These are phyloP conservation scores for Millerozyma miso DNA, from an alignment of 805 yeast genomes.

Conservation along the genomic window DNA sequence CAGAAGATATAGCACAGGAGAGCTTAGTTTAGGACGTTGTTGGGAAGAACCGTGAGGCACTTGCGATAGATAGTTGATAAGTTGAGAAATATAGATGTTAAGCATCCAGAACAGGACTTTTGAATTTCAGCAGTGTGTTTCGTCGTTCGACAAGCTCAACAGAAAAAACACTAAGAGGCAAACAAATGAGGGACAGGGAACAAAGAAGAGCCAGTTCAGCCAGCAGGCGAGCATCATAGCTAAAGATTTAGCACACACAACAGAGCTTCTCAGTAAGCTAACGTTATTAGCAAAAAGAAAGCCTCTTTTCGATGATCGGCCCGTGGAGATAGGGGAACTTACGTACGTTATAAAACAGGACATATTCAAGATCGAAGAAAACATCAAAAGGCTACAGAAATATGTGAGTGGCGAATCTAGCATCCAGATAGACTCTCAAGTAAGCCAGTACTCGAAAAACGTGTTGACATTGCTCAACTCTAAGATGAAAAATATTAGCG, in stretches of 20 bases:
- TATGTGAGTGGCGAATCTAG: slow-evolving; percentile 44
- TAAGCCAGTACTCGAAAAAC: slow-evolving; percentile 72
- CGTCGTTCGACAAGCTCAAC: slow-evolving; percentile 62
- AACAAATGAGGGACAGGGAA: slow-evolving; percentile 19
- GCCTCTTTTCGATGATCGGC: slow-evolving; percentile 90
- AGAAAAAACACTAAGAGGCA: slow-evolving; percentile 32
- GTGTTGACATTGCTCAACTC: slow-evolving; percentile 85
- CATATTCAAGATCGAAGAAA: slow-evolving; percentile 73
- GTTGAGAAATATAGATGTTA: not conserved
- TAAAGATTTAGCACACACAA: slow-evolving; percentile 81
- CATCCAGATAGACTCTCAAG: slow-evolving; percentile 51
- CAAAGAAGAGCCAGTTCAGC: slow-evolving; percentile 34
- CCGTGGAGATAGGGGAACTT: slow-evolving; percentile 87
- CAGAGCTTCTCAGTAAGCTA: slow-evolving; percentile 72
- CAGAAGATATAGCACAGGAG: too few species aligned
- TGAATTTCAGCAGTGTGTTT: slow-evolving; percentile 90
- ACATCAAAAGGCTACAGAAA: slow-evolving; percentile 57
- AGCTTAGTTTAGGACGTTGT: too few species aligned
- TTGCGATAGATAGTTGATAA: not conserved
- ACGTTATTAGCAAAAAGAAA: slow-evolving; percentile 85
- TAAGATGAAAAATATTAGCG: slow-evolving; percentile 86
- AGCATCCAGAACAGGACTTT: slow-evolving; percentile 76
- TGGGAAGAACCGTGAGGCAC: not conserved
- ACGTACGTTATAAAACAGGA: slow-evolving; percentile 87
- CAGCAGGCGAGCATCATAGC: slow-evolving; percentile 80